A percentile compares a stretch with the other conserved stretches of the same genome.
Evolutionary conservation across 1,284 basidiomycete genomes (phyloP).

Genomic region (Takashimella tepidaria): DNA sequence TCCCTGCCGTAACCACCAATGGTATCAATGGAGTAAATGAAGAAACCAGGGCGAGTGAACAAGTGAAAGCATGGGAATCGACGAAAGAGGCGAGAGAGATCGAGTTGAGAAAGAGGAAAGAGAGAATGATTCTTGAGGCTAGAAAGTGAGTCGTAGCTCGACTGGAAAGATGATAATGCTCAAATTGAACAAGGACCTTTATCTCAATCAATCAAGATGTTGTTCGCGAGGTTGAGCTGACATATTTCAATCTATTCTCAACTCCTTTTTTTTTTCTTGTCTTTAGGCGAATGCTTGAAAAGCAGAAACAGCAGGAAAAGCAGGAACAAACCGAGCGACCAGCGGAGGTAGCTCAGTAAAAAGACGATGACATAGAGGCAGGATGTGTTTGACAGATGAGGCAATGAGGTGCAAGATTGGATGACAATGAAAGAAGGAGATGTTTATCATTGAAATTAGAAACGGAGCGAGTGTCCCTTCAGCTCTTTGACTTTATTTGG

Average conservation of each 20-base stretch:
- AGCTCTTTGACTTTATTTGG: too few relatives aligned
- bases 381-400: too few relatives aligned
- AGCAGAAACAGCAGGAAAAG: slow-evolving; percentile 18
- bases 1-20: slow-evolving; percentile 11
- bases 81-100: slow-evolving; percentile 39
- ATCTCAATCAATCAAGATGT: too few relatives aligned
- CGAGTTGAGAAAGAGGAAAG: slow-evolving; percentile 40
- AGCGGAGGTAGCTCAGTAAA: slow-evolving; percentile 28
- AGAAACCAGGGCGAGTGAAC: neutral
- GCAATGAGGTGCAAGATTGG: too few relatives aligned
- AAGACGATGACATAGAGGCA: too few relatives aligned
- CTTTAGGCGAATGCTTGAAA: slow-evolving; percentile 36
- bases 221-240: neutral
- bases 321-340: neutral
- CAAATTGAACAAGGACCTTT: too few relatives aligned
- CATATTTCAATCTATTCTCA: neutral
- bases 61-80: slow-evolving; percentile 36
- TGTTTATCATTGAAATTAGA: too few relatives aligned
- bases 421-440: too few relatives aligned
- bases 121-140: slow-evolving; percentile 44
- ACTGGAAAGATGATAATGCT: neutral
- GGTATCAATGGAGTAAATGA: slow-evolving; percentile 1
- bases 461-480: too few relatives aligned
- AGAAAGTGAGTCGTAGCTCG: slow-evolving; percentile 25
- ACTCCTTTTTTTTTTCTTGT: neutral